Conservation (phyloP, 257 asterid species). For the Leptodermis oblonga region DNA sequence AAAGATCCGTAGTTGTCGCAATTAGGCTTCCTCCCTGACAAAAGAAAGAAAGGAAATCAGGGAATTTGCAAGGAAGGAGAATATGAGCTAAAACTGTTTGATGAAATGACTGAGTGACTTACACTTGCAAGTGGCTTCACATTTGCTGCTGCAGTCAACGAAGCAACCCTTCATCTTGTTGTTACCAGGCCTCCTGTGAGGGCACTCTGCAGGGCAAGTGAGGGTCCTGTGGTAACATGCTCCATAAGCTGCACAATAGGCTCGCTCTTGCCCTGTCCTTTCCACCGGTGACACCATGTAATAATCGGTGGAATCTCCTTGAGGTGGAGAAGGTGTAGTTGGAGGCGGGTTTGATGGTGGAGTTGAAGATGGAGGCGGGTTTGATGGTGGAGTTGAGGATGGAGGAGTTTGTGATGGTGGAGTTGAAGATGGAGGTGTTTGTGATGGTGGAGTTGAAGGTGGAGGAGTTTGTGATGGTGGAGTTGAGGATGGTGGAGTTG, state of each 20-base stretch:
- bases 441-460: neutral
- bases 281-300: slow-evolving; percentile 26
- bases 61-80: neutral
- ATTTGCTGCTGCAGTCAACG: slow-evolving; percentile 56
- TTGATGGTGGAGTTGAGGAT: neutral
- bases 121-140: slow-evolving; percentile 68
- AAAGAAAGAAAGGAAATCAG: neutral
- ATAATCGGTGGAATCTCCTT: slow-evolving; percentile 26
- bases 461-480: neutral
- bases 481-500: neutral
- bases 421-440: neutral
- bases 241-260: slow-evolving; percentile 38
- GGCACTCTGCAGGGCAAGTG: slow-evolving; percentile 54
- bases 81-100: no score
- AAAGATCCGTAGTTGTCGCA: slow-evolving; percentile 60
- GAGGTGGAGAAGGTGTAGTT: slow-evolving; percentile 1
- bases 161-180: slow-evolving; percentile 66
- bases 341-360: neutral
- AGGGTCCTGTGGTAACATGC: slow-evolving; percentile 40
- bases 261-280: slow-evolving; percentile 41
- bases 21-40: slow-evolving; percentile 59
- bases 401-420: neutral
- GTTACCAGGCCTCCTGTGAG: slow-evolving; percentile 51
- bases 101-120: slow-evolving; percentile 11
- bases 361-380: neutral